Evolutionary conservation across 108 stramenopile genomes (phyloP), one percentile per base, ranked within the genome.

Genomic region (Discostella stelligeroides): DNA sequence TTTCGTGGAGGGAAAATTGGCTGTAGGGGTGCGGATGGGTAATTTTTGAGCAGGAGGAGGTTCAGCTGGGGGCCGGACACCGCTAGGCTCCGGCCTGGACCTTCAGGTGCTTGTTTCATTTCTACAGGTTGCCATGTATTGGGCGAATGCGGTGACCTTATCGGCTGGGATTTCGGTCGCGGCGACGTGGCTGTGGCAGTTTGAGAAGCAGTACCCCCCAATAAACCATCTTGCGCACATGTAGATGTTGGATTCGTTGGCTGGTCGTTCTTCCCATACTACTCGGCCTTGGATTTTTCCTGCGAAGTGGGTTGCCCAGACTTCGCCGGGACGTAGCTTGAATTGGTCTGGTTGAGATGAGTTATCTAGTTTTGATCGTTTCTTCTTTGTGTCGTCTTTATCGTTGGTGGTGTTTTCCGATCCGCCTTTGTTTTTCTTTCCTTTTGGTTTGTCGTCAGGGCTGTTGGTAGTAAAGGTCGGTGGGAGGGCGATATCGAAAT

Each of bases 171-270:
- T 13, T 18, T 51, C 20, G 0, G 50, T 34, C 0, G n/a, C 23
- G 50, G 53, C 21, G 38, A 39, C 1, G n/a, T n/a, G n/a, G n/a
- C n/a, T n/a, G n/a, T n/a, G n/a, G 50, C 65, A 66, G 37, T 66
- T 38, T 34, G 0, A 21, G 50, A 66, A 66, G 54, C 65, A 66
- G 50, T 21, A 66, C 21, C 51, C 51, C 13, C 40, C 27, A 9
- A 45, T 17, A 20, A 21, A 34, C 38, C 38, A 53, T 6, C 53
- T 39, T 21, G 50, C 29, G 51, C 65, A 66, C 50, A 40, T 53
- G 4, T n/a, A 2, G 55, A 0, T 17, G 1, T 13, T 37, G 30
- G n/a, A n/a, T n/a, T n/a, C n/a, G n/a, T n/a, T n/a, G n/a, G n/a
- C n/a, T n/a, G n/a, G n/a, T n/a, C n/a, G n/a, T n/a, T 34, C 34